Base-by-base conservation (phyloP, 2,329 filamentous ascomycete species). In the Colletotrichum sp. region DNA sequence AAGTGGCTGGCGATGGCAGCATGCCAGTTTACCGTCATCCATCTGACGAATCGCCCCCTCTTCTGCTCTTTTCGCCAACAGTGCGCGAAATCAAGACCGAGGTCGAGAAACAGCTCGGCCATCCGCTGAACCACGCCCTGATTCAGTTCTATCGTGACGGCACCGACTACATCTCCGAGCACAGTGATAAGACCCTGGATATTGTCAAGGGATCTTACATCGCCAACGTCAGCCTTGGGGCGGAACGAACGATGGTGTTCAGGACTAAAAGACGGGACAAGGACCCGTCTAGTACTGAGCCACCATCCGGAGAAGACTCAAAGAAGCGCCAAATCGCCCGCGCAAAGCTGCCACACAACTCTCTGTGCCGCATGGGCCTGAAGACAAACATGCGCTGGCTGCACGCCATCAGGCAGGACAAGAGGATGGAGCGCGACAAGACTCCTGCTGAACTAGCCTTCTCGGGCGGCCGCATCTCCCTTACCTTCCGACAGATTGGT, bases 21-120 rank as follows among this genome's bases (percentile, higher is more conserved):
- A 93, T 94, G 83, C 97, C 97, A 26, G 90, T 98, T n/a, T 99
- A 99, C 83, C 94, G 97, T 16, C 97, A 98, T 83, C 97, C 97
- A 60, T 92, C 95, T 6, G 97, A 99, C 81, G 94, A 97, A 82
- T 95, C 94, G 1, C 94, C 96, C 0, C 93, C 94, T 1, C 84
- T 98, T 16, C 86, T 93, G 1, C 88, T 92, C 3, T 98, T 98
- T 84, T 94, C 95, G 0, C 88, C 92, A 0, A 92, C 92, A 0
- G 94, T 98, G 1, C 85, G 92, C 21, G 85, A 88, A 43, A 93
- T 98, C 74, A 93, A 93, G 75, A 83, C 85, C 16, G 89, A 90
- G 70, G 93, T 95, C 0, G 95, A 98, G 83, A 88, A 90, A 71
- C 87, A 91, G 18, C 89, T 98, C 2, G 94, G 94, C 1, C 97